These are phyloP conservation scores for Paramyrothecium roridum DNA, from an alignment of 2,329 filamentous ascomycete species.

Conservation along the genomic window DNA sequence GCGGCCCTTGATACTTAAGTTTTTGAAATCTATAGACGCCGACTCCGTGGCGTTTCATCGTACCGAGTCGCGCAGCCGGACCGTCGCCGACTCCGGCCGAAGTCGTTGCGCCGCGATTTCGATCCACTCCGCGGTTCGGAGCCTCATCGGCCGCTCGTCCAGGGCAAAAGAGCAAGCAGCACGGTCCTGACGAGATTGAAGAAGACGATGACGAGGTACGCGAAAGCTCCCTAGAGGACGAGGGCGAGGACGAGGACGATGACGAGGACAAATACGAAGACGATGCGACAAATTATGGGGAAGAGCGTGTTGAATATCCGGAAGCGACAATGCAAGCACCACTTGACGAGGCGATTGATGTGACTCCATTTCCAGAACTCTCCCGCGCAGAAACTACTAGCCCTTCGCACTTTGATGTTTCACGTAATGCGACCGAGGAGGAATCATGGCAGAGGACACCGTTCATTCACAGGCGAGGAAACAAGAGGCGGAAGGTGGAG, in stretches of 20 bases:
- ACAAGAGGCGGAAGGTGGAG: slow-evolving; percentile 23
- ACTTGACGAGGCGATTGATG: slow-evolving; percentile 2
- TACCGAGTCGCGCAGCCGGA: slow-evolving; percentile 28
- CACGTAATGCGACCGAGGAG: not conserved
- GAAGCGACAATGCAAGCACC: not conserved
- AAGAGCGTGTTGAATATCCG: no score
- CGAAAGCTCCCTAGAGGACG: slow-evolving; percentile 6
- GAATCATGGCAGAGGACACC: slow-evolving; percentile 1
- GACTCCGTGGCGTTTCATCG: slow-evolving; percentile 34
- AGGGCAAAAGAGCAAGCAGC: slow-evolving; percentile 19
- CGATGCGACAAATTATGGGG: no score
- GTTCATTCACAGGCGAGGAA: slow-evolving; percentile 11
- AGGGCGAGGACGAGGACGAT: not conserved
- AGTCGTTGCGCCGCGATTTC: slow-evolving; percentile 26
- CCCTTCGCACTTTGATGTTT: not conserved
- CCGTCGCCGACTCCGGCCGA: slow-evolving; percentile 27
- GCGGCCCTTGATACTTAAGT: not conserved
- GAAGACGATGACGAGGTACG: slow-evolving; percentile 17
- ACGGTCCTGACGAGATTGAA: slow-evolving; percentile 30
- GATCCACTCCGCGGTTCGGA: slow-evolving; percentile 35
- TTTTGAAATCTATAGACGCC: slow-evolving; percentile 28
- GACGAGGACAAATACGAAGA: not conserved
- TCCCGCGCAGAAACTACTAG: no score
- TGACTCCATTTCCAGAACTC: no score
- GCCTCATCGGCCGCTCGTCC: slow-evolving; percentile 25